A percentile compares a stretch with the other conserved stretches of the same genome.
These are phyloP conservation scores for Tetrahymena borealis DNA, from an alignment of 73 alveolate genomes.

Conservation along the genomic window DNA sequence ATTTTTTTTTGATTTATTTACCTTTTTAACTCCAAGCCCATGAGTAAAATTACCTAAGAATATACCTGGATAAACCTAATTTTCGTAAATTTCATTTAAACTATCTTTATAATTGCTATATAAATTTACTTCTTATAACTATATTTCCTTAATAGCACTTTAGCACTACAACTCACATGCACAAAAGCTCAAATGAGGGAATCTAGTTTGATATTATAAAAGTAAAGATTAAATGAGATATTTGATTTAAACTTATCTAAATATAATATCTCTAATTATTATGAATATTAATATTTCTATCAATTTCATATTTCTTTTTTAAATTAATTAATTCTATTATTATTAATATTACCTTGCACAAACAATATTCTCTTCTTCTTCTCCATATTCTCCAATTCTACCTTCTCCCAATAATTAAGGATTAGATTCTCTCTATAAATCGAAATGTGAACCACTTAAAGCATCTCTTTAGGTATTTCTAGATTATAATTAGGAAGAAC, in stretches of 20 bases:
- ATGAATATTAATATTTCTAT: not conserved
- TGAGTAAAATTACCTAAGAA: slow-evolving; percentile 43
- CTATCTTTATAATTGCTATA: not conserved
- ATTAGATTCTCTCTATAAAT: not conserved
- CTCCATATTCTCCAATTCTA: slow-evolving; percentile 57
- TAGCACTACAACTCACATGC: slow-evolving; percentile 76
- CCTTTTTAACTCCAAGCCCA: not conserved
- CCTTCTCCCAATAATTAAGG: slow-evolving; percentile 34
- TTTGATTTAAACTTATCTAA: not conserved
- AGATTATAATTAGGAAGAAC: slow-evolving; percentile 7
- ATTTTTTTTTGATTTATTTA: not conserved
- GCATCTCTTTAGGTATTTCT: slow-evolving; percentile 36
- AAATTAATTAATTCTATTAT: no score
- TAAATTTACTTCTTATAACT: slow-evolving; percentile 49
- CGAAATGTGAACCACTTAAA: not conserved
- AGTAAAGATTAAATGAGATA: not conserved
- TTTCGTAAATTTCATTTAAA: not conserved
- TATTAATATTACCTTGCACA: slow-evolving; percentile 58
- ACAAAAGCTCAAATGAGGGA: slow-evolving; percentile 85
- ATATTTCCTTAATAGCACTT: slow-evolving; percentile 58
- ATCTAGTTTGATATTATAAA: not conserved
- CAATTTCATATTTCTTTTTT: no score
- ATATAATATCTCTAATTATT: not conserved
- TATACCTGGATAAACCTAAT: slow-evolving; percentile 43
- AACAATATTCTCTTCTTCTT: slow-evolving; percentile 80